These are phyloP conservation scores for Skeletonema marinoi DNA, from an alignment of 108 stramenopile species.

Conservation along the genomic window DNA sequence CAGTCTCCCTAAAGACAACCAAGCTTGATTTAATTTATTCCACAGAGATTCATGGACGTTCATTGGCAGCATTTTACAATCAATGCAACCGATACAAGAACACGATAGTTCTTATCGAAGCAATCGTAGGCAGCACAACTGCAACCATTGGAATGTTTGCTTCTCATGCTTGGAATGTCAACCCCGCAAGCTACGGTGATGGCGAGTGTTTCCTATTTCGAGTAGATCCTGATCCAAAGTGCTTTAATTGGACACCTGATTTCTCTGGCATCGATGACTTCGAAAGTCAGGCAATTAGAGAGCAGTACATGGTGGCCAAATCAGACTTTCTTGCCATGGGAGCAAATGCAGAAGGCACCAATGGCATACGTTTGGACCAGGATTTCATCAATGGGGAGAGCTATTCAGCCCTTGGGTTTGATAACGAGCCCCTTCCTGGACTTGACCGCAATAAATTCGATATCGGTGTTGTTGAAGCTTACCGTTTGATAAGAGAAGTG, in stretches of 20 bases:
- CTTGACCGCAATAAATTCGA: slow-evolving; percentile 56
- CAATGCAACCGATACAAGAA: slow-evolving; percentile 55
- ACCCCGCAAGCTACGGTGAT: slow-evolving; percentile 66
- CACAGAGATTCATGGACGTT: slow-evolving; percentile 78
- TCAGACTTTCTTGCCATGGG: slow-evolving; percentile 78
- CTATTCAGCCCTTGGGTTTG: slow-evolving; percentile 66
- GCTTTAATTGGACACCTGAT: slow-evolving; percentile 77
- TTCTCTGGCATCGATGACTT: slow-evolving; percentile 30
- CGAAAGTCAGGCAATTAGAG: slow-evolving; percentile 57
- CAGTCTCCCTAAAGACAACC: slow-evolving; percentile 62
- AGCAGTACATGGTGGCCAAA: slow-evolving; percentile 77
- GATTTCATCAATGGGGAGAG: slow-evolving; percentile 77
- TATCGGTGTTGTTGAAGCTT: slow-evolving; percentile 80
- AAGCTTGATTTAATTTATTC: slow-evolving; percentile 82
- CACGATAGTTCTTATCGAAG: slow-evolving; percentile 73
- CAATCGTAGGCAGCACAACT: slow-evolving; percentile 27
- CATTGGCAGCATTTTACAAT: slow-evolving; percentile 73
- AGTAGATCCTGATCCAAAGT: slow-evolving; percentile 58
- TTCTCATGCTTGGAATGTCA: slow-evolving; percentile 74
- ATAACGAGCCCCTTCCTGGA: slow-evolving; percentile 71
- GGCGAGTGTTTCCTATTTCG: slow-evolving; percentile 85
- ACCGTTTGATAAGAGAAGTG: slow-evolving; percentile 50
- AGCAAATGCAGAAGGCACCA: slow-evolving; percentile 64
- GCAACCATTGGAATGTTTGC: slow-evolving; percentile 82
- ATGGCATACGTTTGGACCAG: slow-evolving; percentile 79